Percentiles rank a stretch among this genome's conserved stretches.
Conservation (phyloP, 495 filamentous ascomycete species). For the Friedmanniomyces simplex region DNA sequence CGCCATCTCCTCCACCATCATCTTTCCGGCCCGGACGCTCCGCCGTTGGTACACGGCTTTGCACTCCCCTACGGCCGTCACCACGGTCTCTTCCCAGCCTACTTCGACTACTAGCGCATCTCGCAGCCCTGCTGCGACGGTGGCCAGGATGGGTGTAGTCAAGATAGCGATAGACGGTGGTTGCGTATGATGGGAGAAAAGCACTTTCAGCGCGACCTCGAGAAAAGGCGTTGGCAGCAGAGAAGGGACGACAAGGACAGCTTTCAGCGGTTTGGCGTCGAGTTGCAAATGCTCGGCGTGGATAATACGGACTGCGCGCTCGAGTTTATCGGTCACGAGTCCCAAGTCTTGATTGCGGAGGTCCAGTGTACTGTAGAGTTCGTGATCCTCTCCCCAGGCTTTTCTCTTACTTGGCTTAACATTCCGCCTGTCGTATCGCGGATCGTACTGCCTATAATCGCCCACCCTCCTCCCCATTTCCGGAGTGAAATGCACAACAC, state of each 20-base stretch:
- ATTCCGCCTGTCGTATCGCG: slow-evolving; percentile 40
- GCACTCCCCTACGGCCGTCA: slow-evolving; percentile 80
- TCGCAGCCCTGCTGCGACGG: slow-evolving; percentile 71
- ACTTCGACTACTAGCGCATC: slow-evolving; percentile 76
- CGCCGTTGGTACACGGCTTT: slow-evolving; percentile 59
- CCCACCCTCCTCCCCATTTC: slow-evolving; percentile 67
- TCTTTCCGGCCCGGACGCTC: slow-evolving; percentile 62
- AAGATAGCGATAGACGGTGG: slow-evolving; percentile 73
- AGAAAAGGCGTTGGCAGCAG: slow-evolving; percentile 68
- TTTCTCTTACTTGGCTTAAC: slow-evolving; percentile 33
- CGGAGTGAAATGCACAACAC: slow-evolving; percentile 58
- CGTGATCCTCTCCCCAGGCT: slow-evolving; percentile 61
- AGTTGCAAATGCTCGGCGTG: slow-evolving; percentile 67
- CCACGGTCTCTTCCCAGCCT: slow-evolving; percentile 79
- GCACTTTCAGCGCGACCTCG: slow-evolving; percentile 56
- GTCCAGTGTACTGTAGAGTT: slow-evolving; percentile 68
- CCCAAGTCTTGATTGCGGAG: slow-evolving; percentile 61
- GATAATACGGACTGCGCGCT: slow-evolving; percentile 71
- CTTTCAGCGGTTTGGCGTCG: slow-evolving; percentile 60
- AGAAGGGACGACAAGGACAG: slow-evolving; percentile 64
- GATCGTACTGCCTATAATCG: slow-evolving; percentile 65
- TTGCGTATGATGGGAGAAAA: slow-evolving; percentile 66
- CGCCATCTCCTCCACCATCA: slow-evolving; percentile 57
- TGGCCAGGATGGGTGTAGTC: slow-evolving; percentile 57
- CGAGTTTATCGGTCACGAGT: slow-evolving; percentile 78